Base-by-base conservation (phyloP, 495 filamentous ascomycete species). In the Podospora appendiculata region DNA sequence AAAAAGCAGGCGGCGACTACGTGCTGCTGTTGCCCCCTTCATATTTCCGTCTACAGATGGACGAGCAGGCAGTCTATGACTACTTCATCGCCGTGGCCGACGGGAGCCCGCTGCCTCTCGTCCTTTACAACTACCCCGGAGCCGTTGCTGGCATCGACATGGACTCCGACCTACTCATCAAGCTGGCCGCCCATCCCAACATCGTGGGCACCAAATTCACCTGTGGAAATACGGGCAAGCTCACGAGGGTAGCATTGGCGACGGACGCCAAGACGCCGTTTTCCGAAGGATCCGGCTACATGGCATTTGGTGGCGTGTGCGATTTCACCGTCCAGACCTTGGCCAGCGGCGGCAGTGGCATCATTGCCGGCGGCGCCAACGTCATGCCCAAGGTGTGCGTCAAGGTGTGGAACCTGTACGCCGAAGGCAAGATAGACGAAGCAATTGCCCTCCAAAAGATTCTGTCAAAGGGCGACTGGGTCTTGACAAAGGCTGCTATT, bases 61-160 rank as follows among this genome's bases (percentile, higher is more conserved):
- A 87, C 63, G 87, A 93, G 59, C 79, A 85, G 47, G 79, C 86
- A 36, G 74, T 95, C 33, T 82, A 83, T 58, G 82, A 83, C 58
- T 94, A 85, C 75, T 94, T 85, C 73, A 83, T 78, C 13, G 73
- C 75, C 33, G 86, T 93, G 1, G 89, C 89, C 19, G 86, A 91
- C 62, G 74, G 59, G 10, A 85, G 81, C 18, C 88, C 89, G 7
- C 65, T 94, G 13, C 87, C 88, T 3, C 71, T 95, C n/a, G 80
- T 92, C 50, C 73, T 95, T 11, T 93, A 94, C 75, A 94, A 95
- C 75, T 94, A 94, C 70, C 89, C 89, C 1, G 89, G 89, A 36
- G 89, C 89, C 36, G 89, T 94, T 6, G 81, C 87, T n/a, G 89
- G 89, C 32, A 88, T 95, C 60, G 89, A 94, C 64, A 88, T 95